Percentiles rank a stretch among this genome's conserved stretches.
phyloP scores from a whole-genome alignment of 2,329 filamentous ascomycete species.

The Aureobasidium mangrovei region DNA sequence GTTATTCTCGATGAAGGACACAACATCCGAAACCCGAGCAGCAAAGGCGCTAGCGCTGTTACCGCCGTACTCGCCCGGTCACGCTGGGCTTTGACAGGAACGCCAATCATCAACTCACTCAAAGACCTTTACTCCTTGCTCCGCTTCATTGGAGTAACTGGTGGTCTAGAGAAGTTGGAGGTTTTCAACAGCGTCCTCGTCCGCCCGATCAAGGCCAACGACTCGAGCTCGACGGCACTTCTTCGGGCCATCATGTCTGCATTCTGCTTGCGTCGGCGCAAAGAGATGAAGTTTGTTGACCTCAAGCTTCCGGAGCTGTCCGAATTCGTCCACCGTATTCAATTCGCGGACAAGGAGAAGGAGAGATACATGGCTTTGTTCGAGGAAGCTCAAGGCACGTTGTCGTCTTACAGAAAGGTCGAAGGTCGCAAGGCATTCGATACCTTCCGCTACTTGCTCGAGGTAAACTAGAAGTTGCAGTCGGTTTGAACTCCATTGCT shows the following conservation, averaged over 20 bases:
- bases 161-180: slow-evolving; percentile 62
- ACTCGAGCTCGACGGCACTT: slow-evolving; percentile 46
- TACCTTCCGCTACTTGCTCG: slow-evolving; percentile 66
- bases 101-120: slow-evolving; percentile 43
- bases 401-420: slow-evolving; percentile 49
- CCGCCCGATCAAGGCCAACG: slow-evolving; percentile 54
- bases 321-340: slow-evolving; percentile 67
- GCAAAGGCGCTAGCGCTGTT: slow-evolving; percentile 62
- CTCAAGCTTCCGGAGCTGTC: slow-evolving; percentile 67
- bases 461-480: slow-evolving; percentile 29
- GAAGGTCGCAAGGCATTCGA: slow-evolving; percentile 29
- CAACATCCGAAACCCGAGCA: slow-evolving; percentile 66
- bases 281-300: slow-evolving; percentile 83
- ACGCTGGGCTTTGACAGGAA: slow-evolving; percentile 72
- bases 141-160: slow-evolving; percentile 66
- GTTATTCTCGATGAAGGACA: slow-evolving; percentile 80
- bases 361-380: slow-evolving; percentile 68
- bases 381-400: slow-evolving; percentile 65
- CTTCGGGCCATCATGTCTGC: slow-evolving; percentile 72
- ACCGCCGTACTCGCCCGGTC: slow-evolving; percentile 59
- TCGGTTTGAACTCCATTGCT: background rate
- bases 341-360: slow-evolving; percentile 64
- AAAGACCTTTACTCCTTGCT: slow-evolving; percentile 74
- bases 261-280: slow-evolving; percentile 71
- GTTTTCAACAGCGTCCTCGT: slow-evolving; percentile 67